phyloP scores from a whole-genome alignment of 306 rosid species.

The Acacia melanoxylon region DNA sequence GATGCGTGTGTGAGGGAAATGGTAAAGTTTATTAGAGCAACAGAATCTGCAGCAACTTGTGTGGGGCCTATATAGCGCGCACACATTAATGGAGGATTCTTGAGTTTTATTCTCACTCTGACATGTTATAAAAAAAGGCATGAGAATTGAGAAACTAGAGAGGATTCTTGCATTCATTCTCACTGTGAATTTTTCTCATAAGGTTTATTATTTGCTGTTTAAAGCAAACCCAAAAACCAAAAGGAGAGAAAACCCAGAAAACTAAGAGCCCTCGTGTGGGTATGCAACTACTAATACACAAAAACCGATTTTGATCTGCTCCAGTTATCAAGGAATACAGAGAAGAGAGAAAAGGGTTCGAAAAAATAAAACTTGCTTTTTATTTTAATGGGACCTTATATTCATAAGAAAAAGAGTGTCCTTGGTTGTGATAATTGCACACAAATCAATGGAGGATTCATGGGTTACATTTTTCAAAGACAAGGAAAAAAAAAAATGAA shows the following conservation, averaged over 20 bases:
- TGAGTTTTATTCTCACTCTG: constrained; percentile 3
- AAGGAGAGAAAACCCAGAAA: neutral
- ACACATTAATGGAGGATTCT: neutral
- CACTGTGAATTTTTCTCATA: neutral
- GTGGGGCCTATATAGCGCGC: neutral
- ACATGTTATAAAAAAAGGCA: neutral
- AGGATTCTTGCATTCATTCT: neutral
- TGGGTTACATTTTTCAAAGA: constrained; percentile 27
- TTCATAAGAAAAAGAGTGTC: neutral
- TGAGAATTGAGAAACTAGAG: neutral
- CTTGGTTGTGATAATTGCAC: neutral
- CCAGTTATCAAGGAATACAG: neutral
- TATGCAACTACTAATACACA: neutral
- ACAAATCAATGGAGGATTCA: constrained; percentile 7
- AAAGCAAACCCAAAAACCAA: neutral
- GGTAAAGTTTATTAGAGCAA: neutral
- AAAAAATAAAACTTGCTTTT: neutral
- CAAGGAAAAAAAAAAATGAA: neutral
- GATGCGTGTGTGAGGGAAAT: neutral
- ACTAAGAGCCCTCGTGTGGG: neutral
- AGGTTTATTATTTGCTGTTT: neutral
- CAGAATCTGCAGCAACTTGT: neutral
- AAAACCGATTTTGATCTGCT: neutral
- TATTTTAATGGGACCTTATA: neutral
- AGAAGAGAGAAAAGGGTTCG: neutral